Percentiles rank a stretch among this genome's conserved stretches.
Conservation (phyloP, 2,329 filamentous ascomycete species). For the Aspergillus ochraceus region DNA sequence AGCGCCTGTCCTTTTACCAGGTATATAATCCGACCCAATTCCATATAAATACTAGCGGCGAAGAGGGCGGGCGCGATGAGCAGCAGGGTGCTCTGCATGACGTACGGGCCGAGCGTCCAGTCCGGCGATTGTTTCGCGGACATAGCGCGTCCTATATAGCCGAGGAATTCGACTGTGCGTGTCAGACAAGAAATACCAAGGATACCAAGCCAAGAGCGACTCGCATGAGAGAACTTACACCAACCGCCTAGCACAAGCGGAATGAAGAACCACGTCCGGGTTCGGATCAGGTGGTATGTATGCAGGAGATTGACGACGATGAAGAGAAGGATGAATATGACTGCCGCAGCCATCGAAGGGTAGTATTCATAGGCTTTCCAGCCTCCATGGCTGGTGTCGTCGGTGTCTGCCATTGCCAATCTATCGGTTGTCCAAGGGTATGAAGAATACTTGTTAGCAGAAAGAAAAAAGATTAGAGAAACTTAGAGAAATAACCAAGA, state of each 20-base stretch:
- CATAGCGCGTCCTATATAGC: conserved; percentile 52
- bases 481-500: neutral
- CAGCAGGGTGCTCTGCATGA: conserved; percentile 28
- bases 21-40: conserved; percentile 22
- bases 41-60: conserved; percentile 31
- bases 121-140: conserved; percentile 36
- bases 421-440: neutral
- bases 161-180: conserved; percentile 50
- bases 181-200: neutral
- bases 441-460: neutral
- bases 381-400: neutral
- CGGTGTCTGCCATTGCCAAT: neutral
- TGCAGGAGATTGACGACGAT: conserved; percentile 17
- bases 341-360: conserved; percentile 25
- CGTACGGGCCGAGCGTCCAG: conserved; percentile 25
- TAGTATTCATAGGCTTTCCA: conserved; percentile 23
- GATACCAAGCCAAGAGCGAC: neutral
- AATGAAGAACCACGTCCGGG: conserved; percentile 28
- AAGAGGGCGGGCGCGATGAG: conserved; percentile 26
- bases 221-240: conserved; percentile 26
- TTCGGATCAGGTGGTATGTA: conserved; percentile 23
- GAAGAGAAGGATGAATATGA: conserved; percentile 26
- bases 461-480: neutral
- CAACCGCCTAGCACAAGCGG: conserved; percentile 34
- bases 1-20: conserved; percentile 23